phyloP scores from a whole-genome alignment of 2,329 filamentous ascomycete genomes.

The Talaromyces verruculosus region DNA sequence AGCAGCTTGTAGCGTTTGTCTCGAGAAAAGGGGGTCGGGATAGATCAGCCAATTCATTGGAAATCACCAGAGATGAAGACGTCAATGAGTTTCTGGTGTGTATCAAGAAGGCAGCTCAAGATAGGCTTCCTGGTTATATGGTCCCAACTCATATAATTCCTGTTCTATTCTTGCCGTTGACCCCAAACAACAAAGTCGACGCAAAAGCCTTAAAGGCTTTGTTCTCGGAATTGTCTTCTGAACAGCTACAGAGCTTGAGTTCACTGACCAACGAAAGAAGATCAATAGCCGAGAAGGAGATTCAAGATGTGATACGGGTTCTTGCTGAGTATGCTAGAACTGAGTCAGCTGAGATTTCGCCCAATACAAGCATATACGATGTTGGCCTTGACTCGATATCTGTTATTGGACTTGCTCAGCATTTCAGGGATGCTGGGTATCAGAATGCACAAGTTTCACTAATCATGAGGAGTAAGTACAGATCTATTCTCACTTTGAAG shows the following conservation, averaged over 20 bases:
- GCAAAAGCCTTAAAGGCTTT: slow-evolving; percentile 65
- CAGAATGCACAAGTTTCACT: slow-evolving; percentile 60
- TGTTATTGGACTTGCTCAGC: slow-evolving; percentile 66
- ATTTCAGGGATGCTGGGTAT: slow-evolving; percentile 65
- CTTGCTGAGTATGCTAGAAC: slow-evolving; percentile 57
- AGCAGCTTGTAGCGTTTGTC: slow-evolving; percentile 79
- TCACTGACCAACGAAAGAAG: slow-evolving; percentile 32
- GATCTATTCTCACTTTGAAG: neutral
- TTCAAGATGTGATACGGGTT: slow-evolving; percentile 51
- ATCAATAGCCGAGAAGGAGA: slow-evolving; percentile 43
- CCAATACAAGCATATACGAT: slow-evolving; percentile 73
- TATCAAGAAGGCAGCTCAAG: slow-evolving; percentile 64
- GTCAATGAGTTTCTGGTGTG: slow-evolving; percentile 44
- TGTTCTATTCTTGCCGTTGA: slow-evolving; percentile 72
- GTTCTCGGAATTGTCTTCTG: slow-evolving; percentile 61
- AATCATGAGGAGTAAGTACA: slow-evolving; percentile 60
- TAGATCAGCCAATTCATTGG: slow-evolving; percentile 24
- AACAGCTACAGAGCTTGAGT: slow-evolving; percentile 61
- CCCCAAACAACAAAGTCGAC: slow-evolving; percentile 87
- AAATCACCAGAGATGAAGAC: slow-evolving; percentile 40
- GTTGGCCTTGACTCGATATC: slow-evolving; percentile 87
- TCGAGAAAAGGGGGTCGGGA: slow-evolving; percentile 21
- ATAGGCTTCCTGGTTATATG: slow-evolving; percentile 79
- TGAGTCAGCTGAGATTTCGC: slow-evolving; percentile 46
- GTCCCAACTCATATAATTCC: slow-evolving; percentile 80